Base-by-base conservation (phyloP, 352 stramenopile genomes). In the Hyaloperonospora brassicae region DNA sequence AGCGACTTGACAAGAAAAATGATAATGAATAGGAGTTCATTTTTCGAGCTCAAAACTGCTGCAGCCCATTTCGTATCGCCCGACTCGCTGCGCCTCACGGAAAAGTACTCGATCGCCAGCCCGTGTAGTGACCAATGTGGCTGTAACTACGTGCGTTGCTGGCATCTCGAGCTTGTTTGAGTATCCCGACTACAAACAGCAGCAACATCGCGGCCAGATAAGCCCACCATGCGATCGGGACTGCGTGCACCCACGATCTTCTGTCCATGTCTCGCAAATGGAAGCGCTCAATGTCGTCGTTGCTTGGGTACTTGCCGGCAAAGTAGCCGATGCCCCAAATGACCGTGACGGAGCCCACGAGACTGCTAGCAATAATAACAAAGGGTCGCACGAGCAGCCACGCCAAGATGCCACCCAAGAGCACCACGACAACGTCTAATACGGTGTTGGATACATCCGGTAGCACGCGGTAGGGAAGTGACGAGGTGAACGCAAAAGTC, bases 261-360 rank as follows among this genome's bases (percentile, higher is more conserved):
- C 31, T 27, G 25, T 31, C 39, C 17, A 12, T 45, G 23, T 50
- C n/a, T 27, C 47, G 23, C 10, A 57, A 46, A 39, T 75, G 69
- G 36, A 87, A 84, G 10, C 55, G 68, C 3, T 76, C 53, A 21
- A 89, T 66, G 5, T 83, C 68, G 6, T 69, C 67, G n/a, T 50
- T 60, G 41, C 74, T 89, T 8, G 79, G 79, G 56, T 88, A 92
- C 21, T 70, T 71, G 25, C 77, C 79, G 40, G 66, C 68, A 38
- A 92, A 89, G 47, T 86, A 86, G 12, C 77, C 82, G n/a, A 92
- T 52, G 11, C 79, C 77, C 70, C 78, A 74, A 2, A 84, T 50
- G 9, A 69, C 48, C 41, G 63, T 55, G 21, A 72, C 60, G 17
- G 73, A 73, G 3, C 82, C 82, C 25, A 86, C 64, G 57, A 86